phyloP scores from a whole-genome alignment of 129 eudicot species.

The Escallonia herrerae region DNA sequence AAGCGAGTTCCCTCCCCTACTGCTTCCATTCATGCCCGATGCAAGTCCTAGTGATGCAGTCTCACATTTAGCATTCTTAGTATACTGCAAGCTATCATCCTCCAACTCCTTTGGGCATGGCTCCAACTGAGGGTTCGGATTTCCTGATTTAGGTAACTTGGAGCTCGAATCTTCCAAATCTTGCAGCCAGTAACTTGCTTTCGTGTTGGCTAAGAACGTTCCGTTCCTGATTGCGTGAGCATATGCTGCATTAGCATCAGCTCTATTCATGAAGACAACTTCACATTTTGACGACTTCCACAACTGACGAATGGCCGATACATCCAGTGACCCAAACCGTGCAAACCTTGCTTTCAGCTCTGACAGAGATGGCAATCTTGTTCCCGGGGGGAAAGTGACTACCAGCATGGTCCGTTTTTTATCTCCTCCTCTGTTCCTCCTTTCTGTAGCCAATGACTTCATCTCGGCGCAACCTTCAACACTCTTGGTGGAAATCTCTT shows the following conservation, averaged over 20 bases:
- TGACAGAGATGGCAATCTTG: slow-evolving; percentile 11
- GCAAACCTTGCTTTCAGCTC: slow-evolving; percentile 24
- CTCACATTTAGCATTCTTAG: too few species aligned
- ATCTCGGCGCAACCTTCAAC: neutral
- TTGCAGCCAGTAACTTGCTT: neutral
- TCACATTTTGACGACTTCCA: slow-evolving; percentile 12
- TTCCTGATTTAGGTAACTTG: neutral
- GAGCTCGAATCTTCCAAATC: neutral
- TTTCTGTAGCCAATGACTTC: neutral
- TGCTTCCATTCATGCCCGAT: neutral
- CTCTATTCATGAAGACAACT: slow-evolving; percentile 8
- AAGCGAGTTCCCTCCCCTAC: neutral
- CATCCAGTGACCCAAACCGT: slow-evolving; percentile 8
- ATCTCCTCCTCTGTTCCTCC: neutral
- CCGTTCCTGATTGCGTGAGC: neutral
- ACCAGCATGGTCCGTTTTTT: slow-evolving; percentile 4
- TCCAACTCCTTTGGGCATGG: too few species aligned
- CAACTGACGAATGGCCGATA: neutral
- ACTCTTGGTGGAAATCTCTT: neutral
- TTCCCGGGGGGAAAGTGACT: slow-evolving; percentile 13
- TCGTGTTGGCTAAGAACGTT: slow-evolving; percentile 5
- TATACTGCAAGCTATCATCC: too few species aligned
- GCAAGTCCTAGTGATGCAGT: too few species aligned
- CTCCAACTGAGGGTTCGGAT: too few species aligned
- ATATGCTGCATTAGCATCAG: slow-evolving; percentile 17